A percentile compares a stretch with the other conserved stretches of the same genome.
These are phyloP conservation scores for Fusarium mexicanum DNA, from an alignment of 2,329 filamentous ascomycete species.

Conservation along the genomic window DNA sequence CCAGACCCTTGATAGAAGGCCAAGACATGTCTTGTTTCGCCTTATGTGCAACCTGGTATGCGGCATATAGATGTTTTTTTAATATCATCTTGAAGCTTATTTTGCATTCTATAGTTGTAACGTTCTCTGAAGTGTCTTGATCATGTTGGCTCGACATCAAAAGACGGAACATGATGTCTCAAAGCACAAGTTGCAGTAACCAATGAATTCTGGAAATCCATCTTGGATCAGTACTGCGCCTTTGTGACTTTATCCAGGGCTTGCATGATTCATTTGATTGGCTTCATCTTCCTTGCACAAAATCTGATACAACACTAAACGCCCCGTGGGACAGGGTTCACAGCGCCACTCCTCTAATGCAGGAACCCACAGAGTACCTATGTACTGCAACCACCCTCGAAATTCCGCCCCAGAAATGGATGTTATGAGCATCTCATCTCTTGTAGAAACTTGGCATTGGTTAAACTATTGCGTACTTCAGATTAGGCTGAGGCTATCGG, in stretches of 20 bases:
- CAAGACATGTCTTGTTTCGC: conserved; percentile 33
- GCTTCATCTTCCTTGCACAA: conserved; percentile 24
- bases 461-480: conserved; percentile 5
- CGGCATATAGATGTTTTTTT: background rate
- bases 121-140: background rate
- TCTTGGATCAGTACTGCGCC: conserved; percentile 3
- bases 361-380: conserved; percentile 36
- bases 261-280: conserved; percentile 20
- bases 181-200: background rate
- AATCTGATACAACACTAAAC: conserved; percentile 29
- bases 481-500: conserved; percentile 1
- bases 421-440: conserved; percentile 7
- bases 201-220: conserved; percentile 11
- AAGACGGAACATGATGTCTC: background rate
- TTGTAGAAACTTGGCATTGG: conserved; percentile 30
- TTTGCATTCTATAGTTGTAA: background rate
- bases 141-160: background rate
- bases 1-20: background rate
- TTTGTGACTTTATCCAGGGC: background rate
- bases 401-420: conserved; percentile 9
- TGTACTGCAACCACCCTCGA: background rate
- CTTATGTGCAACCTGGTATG: conserved; percentile 4
- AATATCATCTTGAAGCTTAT: background rate
- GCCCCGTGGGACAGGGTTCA: conserved; percentile 3
- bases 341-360: conserved; percentile 36